Percentiles rank a stretch among this genome's conserved stretches.
Evolutionary conservation across 192 early-diverging fungal genomes (phyloP).

Genomic region (Coemansia sp.): DNA sequence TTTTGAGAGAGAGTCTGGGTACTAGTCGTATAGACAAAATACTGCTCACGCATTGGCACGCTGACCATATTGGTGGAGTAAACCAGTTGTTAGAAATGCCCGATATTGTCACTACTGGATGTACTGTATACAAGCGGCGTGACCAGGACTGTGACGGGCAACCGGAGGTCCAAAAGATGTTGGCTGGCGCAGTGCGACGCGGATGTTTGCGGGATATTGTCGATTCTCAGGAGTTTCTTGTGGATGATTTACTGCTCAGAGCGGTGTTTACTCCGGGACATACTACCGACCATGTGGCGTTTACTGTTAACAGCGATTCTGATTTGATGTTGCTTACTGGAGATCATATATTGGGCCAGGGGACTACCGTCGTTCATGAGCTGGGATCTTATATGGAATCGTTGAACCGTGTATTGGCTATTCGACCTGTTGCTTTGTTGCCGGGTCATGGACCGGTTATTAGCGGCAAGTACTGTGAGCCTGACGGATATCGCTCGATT

Average conservation of each 20-base stretch:
- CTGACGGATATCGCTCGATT: slow-evolving; percentile 52
- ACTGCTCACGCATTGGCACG: slow-evolving; percentile 80
- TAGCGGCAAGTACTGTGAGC: slow-evolving; percentile 22
- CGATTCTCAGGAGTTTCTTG: slow-evolving; percentile 66
- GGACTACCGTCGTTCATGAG: slow-evolving; percentile 78
- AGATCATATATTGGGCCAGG: slow-evolving; percentile 84
- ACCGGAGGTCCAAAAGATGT: slow-evolving; percentile 7
- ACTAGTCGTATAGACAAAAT: slow-evolving; percentile 60
- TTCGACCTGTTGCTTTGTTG: slow-evolving; percentile 57
- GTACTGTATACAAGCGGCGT: slow-evolving; percentile 35
- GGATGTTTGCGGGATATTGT: slow-evolving; percentile 29
- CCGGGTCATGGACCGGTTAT: slow-evolving; percentile 84
- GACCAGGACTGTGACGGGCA: background rate
- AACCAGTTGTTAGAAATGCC: slow-evolving; percentile 22
- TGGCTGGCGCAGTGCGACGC: background rate
- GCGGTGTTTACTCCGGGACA: slow-evolving; percentile 84
- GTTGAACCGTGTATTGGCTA: slow-evolving; percentile 55
- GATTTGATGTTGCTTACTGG: slow-evolving; percentile 65
- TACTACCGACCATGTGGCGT: slow-evolving; percentile 74
- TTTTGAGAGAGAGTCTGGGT: slow-evolving; percentile 61
- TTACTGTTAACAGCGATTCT: slow-evolving; percentile 63
- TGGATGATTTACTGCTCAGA: slow-evolving; percentile 62
- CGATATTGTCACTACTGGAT: slow-evolving; percentile 15
- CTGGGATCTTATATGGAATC: slow-evolving; percentile 71
- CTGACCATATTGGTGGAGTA: slow-evolving; percentile 79